Percentiles rank a stretch among this genome's conserved stretches.
Evolutionary conservation across 768 basidiomycete species (phyloP).

Genomic region (Phanerochaete sordida): DNA sequence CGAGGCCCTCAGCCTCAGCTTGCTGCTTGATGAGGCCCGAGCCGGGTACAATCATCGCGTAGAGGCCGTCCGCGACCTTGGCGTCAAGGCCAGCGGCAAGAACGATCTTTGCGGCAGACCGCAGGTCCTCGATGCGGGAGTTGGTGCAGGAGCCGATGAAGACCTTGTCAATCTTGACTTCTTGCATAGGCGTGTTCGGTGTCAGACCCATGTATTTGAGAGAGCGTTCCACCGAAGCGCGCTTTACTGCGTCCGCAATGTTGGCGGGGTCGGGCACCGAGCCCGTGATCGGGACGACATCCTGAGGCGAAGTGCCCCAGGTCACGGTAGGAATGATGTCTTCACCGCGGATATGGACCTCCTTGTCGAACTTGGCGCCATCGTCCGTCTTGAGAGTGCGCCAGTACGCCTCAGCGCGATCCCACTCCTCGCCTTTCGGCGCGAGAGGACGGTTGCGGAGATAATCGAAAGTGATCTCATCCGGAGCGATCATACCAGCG

Average conservation of each 20-base stretch:
- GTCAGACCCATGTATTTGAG: constrained; percentile 61
- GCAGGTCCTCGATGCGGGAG: constrained; percentile 62
- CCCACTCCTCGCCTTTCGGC: constrained; percentile 58
- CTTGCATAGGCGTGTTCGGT: constrained; percentile 50
- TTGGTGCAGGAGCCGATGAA: constrained; percentile 72
- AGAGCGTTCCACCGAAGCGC: constrained; percentile 45
- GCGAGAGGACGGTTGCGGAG: constrained; percentile 56
- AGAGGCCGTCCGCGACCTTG: constrained; percentile 47
- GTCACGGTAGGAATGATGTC: constrained; percentile 64
- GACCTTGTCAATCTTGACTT: constrained; percentile 60
- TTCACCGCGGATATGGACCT: constrained; percentile 53
- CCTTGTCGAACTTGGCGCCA: constrained; percentile 55
- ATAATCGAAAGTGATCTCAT: constrained; percentile 60
- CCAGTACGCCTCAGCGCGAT: constrained; percentile 59
- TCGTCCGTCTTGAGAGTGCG: constrained; percentile 50
- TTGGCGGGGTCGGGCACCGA: constrained; percentile 49
- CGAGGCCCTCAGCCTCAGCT: constrained; percentile 62
- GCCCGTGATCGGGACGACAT: constrained; percentile 57
- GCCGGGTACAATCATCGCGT: constrained; percentile 68
- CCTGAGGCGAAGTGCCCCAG: constrained; percentile 66
- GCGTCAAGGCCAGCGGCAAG: constrained; percentile 47
- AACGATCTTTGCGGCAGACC: constrained; percentile 55
- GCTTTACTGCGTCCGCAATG: constrained; percentile 41
- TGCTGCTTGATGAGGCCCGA: constrained; percentile 64
- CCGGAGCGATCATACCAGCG: constrained; percentile 65